phyloP scores from a whole-genome alignment of 2,329 filamentous ascomycete species.

The Curvularia verruculosa region DNA sequence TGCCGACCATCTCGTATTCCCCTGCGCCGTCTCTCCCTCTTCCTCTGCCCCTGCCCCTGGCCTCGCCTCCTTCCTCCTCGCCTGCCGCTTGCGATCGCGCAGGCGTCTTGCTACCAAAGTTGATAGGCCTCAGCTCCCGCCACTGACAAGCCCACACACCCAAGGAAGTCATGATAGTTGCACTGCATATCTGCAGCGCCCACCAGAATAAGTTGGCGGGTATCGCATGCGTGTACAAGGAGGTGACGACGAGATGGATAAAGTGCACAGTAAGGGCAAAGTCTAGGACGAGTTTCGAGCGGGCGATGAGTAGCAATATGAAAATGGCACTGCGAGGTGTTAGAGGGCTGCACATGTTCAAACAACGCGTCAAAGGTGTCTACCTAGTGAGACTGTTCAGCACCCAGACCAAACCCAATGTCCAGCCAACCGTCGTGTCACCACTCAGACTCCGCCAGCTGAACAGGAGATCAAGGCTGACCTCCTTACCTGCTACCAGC shows the following conservation, averaged over 20 bases:
- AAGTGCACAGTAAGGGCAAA: conserved; percentile 90
- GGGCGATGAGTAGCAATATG: conserved; percentile 80
- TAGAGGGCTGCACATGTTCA: conserved; percentile 9
- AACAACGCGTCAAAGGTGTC: conserved; percentile 25
- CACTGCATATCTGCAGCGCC: conserved; percentile 68
- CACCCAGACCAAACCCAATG: conserved; percentile 70
- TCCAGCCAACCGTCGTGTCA: conserved; percentile 74
- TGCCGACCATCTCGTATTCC: conserved; percentile 57
- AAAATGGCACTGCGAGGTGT: conserved; percentile 71
- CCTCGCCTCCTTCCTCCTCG: conserved; percentile 49
- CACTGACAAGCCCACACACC: conserved; percentile 92
- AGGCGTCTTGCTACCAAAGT: conserved; percentile 70
- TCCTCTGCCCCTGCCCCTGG: conserved; percentile 49
- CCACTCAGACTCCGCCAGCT: conserved; percentile 69
- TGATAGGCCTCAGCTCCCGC: conserved; percentile 86
- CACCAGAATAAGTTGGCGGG: conserved; percentile 89
- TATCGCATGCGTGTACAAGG: conserved; percentile 76
- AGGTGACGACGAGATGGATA: conserved; percentile 78
- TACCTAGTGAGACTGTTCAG: conserved; percentile 69
- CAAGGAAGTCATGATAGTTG: conserved; percentile 68
- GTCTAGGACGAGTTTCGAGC: conserved; percentile 92
- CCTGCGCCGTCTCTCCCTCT: conserved; percentile 54
- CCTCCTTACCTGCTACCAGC: conserved; percentile 66
- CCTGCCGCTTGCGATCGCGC: conserved; percentile 27
- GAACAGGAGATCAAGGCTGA: conserved; percentile 65